Percentiles rank a stretch among this genome's conserved stretches.
Evolutionary conservation across 345 rosid species (phyloP).

Genomic region (Heritiera littoralis): DNA sequence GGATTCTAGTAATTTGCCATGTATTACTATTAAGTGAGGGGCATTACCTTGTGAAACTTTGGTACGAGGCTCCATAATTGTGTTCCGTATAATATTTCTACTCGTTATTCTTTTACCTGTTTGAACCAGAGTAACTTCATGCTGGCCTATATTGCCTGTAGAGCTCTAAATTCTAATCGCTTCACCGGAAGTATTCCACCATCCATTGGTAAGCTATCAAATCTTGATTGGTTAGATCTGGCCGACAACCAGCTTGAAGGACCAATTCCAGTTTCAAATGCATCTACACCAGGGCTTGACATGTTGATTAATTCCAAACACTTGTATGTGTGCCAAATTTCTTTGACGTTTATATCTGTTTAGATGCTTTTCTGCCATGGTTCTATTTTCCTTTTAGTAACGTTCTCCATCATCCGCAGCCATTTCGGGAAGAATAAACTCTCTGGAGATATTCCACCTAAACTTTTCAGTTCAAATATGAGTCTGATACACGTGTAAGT

Average conservation of each 20-base stretch:
- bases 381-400: not conserved
- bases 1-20: conserved; percentile 12
- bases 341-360: not conserved
- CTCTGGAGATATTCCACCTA: conserved; percentile 57
- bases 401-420: conserved; percentile 36
- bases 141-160: conserved; percentile 33
- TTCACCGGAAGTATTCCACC: conserved; percentile 75
- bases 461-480: conserved; percentile 72
- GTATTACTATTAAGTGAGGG: not conserved
- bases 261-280: conserved; percentile 72
- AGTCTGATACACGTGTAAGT: conserved; percentile 76
- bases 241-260: conserved; percentile 79
- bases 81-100: not conserved
- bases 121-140: not conserved
- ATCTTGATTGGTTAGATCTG: conserved; percentile 81
- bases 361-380: not conserved
- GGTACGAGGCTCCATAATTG: not conserved
- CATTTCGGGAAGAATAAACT: conserved; percentile 78
- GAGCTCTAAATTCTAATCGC: conserved; percentile 72
- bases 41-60: not conserved
- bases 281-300: conserved; percentile 73
- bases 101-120: not conserved
- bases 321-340: conserved; percentile 62
- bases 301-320: conserved; percentile 64
- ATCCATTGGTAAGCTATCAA: conserved; percentile 62